These are phyloP conservation scores for Saccharomyces mikatae DNA, from an alignment of 805 yeast genomes.

Conservation along the genomic window DNA sequence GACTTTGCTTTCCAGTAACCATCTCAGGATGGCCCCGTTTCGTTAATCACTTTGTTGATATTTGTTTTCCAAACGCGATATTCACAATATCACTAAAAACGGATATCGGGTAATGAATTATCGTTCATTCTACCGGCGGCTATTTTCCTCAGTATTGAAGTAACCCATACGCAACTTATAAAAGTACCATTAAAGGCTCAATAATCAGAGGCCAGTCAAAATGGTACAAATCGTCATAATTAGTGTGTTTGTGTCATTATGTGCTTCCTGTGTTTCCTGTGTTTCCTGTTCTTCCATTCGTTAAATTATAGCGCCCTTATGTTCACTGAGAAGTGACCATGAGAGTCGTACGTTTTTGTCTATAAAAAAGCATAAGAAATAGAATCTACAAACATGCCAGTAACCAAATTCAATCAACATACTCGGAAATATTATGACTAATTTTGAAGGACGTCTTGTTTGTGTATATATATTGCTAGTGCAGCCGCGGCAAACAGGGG, in stretches of 20 bases:
- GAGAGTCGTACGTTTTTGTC: background rate
- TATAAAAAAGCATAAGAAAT: background rate
- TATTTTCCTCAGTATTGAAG: background rate
- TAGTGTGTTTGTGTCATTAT: too few species aligned
- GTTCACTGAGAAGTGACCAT: background rate
- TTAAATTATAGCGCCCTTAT: background rate
- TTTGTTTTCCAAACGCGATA: background rate
- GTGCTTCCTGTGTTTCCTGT: background rate
- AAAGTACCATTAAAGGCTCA: too few species aligned
- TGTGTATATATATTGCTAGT: background rate
- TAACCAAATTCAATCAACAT: background rate
- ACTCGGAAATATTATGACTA: background rate
- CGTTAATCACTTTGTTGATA: background rate
- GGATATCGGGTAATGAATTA: background rate
- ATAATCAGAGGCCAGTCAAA: too few species aligned
- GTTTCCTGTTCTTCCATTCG: background rate
- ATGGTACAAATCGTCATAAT: too few species aligned
- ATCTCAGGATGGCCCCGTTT: background rate
- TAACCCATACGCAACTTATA: background rate
- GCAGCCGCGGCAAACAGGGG: background rate
- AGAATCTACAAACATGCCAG: background rate
- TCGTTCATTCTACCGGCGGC: background rate
- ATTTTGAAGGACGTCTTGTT: background rate
- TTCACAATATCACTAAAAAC: background rate
- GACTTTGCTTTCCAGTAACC: background rate